These are phyloP conservation scores for Boletellus sp. DNA, from an alignment of 768 basidiomycete species.

Conservation along the genomic window DNA sequence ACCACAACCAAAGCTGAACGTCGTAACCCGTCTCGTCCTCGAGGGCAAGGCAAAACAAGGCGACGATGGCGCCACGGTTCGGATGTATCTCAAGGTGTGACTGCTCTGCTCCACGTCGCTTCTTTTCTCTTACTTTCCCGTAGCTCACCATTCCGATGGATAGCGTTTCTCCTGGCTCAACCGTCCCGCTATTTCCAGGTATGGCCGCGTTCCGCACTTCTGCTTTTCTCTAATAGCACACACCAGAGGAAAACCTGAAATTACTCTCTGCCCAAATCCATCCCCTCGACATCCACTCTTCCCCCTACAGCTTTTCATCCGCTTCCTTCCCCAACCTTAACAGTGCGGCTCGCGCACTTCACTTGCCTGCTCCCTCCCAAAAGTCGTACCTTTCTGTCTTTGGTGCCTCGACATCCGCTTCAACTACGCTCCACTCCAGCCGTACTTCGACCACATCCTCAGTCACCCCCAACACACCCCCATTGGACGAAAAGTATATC, in stretches of 20 bases:
- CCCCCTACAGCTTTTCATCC: constrained; percentile 73
- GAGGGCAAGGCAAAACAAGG: constrained; percentile 69
- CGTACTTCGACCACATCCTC: constrained; percentile 35
- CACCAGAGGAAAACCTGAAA: constrained; percentile 74
- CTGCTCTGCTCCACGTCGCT: not conserved
- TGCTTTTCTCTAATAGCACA: not conserved
- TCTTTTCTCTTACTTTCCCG: constrained; percentile 1
- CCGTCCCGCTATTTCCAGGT: constrained; percentile 74
- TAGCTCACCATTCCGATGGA: constrained; percentile 71
- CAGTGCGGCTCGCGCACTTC: constrained; percentile 66
- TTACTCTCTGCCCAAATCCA: constrained; percentile 71
- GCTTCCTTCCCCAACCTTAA: constrained; percentile 58
- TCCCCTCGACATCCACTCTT: constrained; percentile 66
- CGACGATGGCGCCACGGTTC: constrained; percentile 62
- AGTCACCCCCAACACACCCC: constrained; percentile 29
- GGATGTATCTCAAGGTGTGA: constrained; percentile 73
- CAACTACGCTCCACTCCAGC: constrained; percentile 29
- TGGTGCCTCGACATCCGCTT: constrained; percentile 36
- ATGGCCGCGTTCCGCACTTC: constrained; percentile 8
- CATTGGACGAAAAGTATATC: constrained; percentile 64
- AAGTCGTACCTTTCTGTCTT: constrained; percentile 61
- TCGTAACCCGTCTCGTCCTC: constrained; percentile 71
- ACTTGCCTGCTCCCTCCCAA: constrained; percentile 55
- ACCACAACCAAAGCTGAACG: constrained; percentile 51
- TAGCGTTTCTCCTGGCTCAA: constrained; percentile 58